phyloP scores from a whole-genome alignment of 108 stramenopile species.

The Epipyxis sp. region DNA sequence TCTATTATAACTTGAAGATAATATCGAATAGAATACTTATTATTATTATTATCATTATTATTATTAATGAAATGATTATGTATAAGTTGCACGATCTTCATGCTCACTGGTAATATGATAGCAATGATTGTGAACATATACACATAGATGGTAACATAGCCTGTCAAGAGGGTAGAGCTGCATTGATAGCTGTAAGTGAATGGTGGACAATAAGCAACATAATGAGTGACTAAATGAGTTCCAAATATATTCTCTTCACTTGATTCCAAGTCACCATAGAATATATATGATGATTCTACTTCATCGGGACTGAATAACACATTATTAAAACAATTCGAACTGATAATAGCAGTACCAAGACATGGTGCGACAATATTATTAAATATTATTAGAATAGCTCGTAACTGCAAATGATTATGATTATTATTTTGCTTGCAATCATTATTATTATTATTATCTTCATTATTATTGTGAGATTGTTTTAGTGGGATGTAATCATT shows the following conservation, averaged over 20 bases:
- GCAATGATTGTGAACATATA: background rate
- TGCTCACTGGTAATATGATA: background rate
- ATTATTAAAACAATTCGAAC: background rate
- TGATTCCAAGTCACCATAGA: background rate
- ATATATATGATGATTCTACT: background rate
- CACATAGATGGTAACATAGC: background rate
- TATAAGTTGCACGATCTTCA: background rate
- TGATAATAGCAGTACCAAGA: background rate
- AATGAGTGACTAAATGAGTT: background rate
- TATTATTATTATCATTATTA: background rate
- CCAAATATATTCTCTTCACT: background rate
- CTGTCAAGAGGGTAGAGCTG: background rate
- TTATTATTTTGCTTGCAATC: too few species aligned
- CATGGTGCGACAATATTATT: conserved; percentile 8
- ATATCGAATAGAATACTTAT: background rate
- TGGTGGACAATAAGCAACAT: background rate
- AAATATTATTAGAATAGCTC: background rate
- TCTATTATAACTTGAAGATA: background rate
- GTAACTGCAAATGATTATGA: too few species aligned
- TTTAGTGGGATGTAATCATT: too few species aligned
- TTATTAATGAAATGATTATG: background rate
- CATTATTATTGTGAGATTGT: too few species aligned
- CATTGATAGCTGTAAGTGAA: conserved; percentile 31
- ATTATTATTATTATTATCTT: too few species aligned
- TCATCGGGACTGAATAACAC: background rate